These are phyloP conservation scores for Hypocreales sp. DNA, from an alignment of 2,329 filamentous ascomycete genomes.

Conservation along the genomic window DNA sequence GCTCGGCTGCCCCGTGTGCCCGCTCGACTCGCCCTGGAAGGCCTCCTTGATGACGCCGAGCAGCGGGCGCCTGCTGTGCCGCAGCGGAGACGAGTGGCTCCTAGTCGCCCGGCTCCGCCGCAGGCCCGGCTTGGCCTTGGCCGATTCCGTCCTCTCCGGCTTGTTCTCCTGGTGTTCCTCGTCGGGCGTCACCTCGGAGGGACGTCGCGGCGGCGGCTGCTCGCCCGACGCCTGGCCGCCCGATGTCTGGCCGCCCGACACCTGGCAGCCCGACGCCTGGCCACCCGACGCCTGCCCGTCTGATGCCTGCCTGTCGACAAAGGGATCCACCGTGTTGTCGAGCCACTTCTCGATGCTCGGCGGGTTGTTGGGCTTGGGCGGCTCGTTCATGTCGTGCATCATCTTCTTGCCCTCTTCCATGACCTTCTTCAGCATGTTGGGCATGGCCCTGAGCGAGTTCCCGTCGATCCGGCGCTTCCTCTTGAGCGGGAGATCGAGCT, in stretches of 20 bases:
- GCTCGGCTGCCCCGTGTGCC: slow-evolving; percentile 26
- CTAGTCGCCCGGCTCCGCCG: slow-evolving; percentile 42
- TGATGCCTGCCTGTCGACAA: slow-evolving; percentile 34
- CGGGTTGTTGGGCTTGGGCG: slow-evolving; percentile 40
- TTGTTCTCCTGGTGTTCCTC: slow-evolving; percentile 3
- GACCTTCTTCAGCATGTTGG: slow-evolving; percentile 49
- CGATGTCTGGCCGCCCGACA: too few species aligned
- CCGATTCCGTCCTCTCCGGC: too few species aligned
- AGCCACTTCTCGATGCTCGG: slow-evolving; percentile 53
- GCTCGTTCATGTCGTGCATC: slow-evolving; percentile 43
- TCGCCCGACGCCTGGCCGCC: background rate
- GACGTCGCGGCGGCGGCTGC: slow-evolving; percentile 1
- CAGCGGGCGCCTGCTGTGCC: slow-evolving; percentile 32
- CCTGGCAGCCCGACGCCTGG: too few species aligned
- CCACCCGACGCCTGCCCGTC: too few species aligned
- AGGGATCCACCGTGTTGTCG: slow-evolving; percentile 45
- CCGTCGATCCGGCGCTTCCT: slow-evolving; percentile 28
- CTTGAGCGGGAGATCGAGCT: slow-evolving; percentile 39
- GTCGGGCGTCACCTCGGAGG: slow-evolving; percentile 1
- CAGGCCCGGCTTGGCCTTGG: too few species aligned
- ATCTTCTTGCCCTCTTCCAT: slow-evolving; percentile 50
- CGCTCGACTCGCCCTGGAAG: slow-evolving; percentile 44
- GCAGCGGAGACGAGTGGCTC: slow-evolving; percentile 30
- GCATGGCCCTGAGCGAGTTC: slow-evolving; percentile 40
- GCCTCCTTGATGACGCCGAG: slow-evolving; percentile 45